Evolutionary conservation across 805 yeast species (phyloP), one percentile per base, ranked within the genome.

Genomic region (Candida schatavii): DNA sequence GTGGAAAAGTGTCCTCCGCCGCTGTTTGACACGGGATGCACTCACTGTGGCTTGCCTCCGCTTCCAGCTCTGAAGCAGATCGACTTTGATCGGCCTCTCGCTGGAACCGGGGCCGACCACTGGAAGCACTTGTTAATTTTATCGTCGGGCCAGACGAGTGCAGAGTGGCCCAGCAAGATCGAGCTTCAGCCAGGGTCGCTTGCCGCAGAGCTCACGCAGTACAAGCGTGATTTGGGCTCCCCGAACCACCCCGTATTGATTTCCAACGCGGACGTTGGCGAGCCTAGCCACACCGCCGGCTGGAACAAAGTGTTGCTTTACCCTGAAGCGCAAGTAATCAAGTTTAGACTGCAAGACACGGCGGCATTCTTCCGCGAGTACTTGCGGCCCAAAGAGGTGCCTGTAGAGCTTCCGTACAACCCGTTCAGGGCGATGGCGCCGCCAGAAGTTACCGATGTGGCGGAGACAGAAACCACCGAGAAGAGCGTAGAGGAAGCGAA

Each of bases 91-190:
- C 64, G 56, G 37, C 68, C 69, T 28, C 54, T 82, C 14, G 57
- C 66, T 21, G 70, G 71, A 11, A 77, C 88, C 0, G 70, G 71
- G 23, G 75, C 78, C 0, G 48, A 59, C 3, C 73, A 76, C 4
- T 74, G 78, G 74, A 80, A 78, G 45, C 86, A 83, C 51, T 64
- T 78, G 6, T 52, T 84, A 14, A 66, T 80, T 11, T 59, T 78
- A 21, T 74, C 79, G 25, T 78, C 77, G 15, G 68, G 70, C 2
- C 46, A 56, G 0, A 62, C 63, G 21, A 62, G 69, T 35, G 55
- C 54, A 14, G 50, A 55, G 3, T 74, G 79, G 78, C 76, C 79
- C 2, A 61, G 74, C 10, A 71, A 73, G 46, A 70, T 82, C 30
- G 85, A 82, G 43, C 44, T 68, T 35, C 54, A 61, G 20, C 77